These are phyloP conservation scores for Phytophthora agathidicida DNA, from an alignment of 352 stramenopile genomes.

Conservation along the genomic window DNA sequence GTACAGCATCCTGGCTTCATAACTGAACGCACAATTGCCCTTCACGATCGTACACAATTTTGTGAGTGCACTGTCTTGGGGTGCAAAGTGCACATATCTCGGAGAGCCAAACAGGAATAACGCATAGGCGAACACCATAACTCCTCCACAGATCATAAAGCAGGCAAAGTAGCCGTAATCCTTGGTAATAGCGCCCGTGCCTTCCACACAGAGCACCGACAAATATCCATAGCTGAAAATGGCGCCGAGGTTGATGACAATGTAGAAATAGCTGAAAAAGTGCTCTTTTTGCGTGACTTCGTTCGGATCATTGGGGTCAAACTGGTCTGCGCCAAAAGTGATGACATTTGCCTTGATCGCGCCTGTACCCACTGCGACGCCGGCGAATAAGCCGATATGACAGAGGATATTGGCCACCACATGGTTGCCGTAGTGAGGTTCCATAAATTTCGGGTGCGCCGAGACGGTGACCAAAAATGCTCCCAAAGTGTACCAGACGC, in stretches of 20 bases:
- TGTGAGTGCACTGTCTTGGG: conserved; percentile 76
- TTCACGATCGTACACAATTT: conserved; percentile 76
- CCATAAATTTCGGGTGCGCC: conserved; percentile 66
- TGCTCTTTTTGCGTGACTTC: conserved; percentile 80
- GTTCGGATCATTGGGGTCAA: conserved; percentile 85
- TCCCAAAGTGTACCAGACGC: conserved; percentile 77
- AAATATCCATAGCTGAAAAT: conserved; percentile 93
- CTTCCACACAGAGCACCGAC: conserved; percentile 89
- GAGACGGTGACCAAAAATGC: conserved; percentile 73
- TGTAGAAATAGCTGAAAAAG: conserved; percentile 95
- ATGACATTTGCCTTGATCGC: conserved; percentile 91
- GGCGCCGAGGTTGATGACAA: conserved; percentile 91
- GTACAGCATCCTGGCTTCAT: conserved; percentile 78
- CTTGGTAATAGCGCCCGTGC: conserved; percentile 65
- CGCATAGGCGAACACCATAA: conserved; percentile 84
- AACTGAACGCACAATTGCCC: conserved; percentile 82
- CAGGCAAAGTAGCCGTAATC: conserved; percentile 91
- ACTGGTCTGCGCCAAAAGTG: conserved; percentile 87
- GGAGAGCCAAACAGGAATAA: conserved; percentile 65
- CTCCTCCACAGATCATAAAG: conserved; percentile 81
- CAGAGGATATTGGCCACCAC: conserved; percentile 69
- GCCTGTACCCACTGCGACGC: conserved; percentile 79
- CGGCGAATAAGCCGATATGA: conserved; percentile 75
- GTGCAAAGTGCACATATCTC: conserved; percentile 79
- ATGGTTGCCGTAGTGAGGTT: conserved; percentile 42